Evolutionary conservation across 495 filamentous ascomycete species (phyloP).

Genomic region (Talaromyces trachyspermus): DNA sequence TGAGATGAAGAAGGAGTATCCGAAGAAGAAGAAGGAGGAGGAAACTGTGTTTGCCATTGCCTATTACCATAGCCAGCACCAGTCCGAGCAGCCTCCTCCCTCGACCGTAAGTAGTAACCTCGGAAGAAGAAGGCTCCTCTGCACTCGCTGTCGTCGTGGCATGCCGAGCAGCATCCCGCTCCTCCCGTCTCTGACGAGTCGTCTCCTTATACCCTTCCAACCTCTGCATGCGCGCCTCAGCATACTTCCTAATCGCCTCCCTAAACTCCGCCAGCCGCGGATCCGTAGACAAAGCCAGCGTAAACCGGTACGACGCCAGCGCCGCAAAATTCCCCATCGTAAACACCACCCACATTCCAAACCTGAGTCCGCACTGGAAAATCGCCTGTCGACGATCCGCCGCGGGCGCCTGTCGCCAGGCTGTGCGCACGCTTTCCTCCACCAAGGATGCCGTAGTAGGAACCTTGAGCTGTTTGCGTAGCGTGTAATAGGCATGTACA

Average conservation of each 20-base stretch:
- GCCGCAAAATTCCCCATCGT: constrained; percentile 5
- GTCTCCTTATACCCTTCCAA: constrained; percentile 12
- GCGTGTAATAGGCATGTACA: constrained; percentile 5
- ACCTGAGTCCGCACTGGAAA: constrained; percentile 10
- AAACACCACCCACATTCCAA: constrained; percentile 15
- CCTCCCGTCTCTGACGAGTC: constrained; percentile 4
- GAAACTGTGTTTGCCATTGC: too few species aligned
- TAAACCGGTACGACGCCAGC: constrained; percentile 3
- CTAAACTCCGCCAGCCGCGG: constrained; percentile 21
- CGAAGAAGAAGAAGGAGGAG: too few species aligned
- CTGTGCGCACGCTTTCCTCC: neutral
- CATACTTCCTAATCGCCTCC: constrained; percentile 14
- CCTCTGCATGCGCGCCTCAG: constrained; percentile 21
- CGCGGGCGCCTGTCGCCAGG: neutral
- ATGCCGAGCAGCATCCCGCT: constrained; percentile 2
- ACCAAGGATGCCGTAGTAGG: neutral
- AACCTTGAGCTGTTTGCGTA: neutral
- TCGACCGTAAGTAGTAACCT: too few species aligned
- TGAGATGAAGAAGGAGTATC: constrained; percentile 6
- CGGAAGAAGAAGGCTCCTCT: constrained; percentile 2
- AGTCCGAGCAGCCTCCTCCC: neutral
- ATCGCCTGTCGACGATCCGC: neutral
- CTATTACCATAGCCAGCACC: neutral
- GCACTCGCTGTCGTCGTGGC: neutral
- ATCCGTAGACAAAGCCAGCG: constrained; percentile 15